phyloP scores from a whole-genome alignment of 306 rosid species.

The Trichosanthes truncata region DNA sequence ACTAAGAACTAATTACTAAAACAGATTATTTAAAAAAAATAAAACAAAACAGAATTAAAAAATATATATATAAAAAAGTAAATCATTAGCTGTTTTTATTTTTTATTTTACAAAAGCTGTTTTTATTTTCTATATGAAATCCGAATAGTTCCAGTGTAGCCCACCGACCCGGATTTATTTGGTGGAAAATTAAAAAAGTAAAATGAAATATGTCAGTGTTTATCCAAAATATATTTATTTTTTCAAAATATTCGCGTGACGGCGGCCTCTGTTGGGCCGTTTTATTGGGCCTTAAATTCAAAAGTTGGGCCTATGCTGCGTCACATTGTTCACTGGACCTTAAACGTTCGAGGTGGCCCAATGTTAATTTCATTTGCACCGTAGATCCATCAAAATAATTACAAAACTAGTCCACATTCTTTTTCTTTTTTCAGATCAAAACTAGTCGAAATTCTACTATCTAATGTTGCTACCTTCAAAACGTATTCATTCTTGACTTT shows the following conservation, averaged over 20 bases:
- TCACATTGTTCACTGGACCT: background rate
- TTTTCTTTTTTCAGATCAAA: too few species aligned
- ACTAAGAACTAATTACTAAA: background rate
- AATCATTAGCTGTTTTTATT: too few species aligned
- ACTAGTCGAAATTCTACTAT: too few species aligned
- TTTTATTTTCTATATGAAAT: background rate
- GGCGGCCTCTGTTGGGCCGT: background rate
- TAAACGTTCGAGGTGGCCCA: background rate
- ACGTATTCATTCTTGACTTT: too few species aligned
- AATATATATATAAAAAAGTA: too few species aligned
- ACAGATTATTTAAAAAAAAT: background rate
- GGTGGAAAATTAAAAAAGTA: too few species aligned
- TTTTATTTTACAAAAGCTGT: background rate
- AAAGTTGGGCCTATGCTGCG: background rate
- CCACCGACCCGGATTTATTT: background rate
- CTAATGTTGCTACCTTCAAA: too few species aligned
- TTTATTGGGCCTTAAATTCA: background rate
- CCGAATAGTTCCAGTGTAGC: background rate
- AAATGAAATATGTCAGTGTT: background rate
- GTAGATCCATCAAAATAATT: background rate
- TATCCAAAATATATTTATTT: background rate
- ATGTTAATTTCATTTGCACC: background rate
- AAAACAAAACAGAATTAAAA: background rate
- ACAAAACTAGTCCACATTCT: too few species aligned
- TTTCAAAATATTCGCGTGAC: background rate